phyloP scores from a whole-genome alignment of 306 rosid species.

The Cucumis melo region DNA sequence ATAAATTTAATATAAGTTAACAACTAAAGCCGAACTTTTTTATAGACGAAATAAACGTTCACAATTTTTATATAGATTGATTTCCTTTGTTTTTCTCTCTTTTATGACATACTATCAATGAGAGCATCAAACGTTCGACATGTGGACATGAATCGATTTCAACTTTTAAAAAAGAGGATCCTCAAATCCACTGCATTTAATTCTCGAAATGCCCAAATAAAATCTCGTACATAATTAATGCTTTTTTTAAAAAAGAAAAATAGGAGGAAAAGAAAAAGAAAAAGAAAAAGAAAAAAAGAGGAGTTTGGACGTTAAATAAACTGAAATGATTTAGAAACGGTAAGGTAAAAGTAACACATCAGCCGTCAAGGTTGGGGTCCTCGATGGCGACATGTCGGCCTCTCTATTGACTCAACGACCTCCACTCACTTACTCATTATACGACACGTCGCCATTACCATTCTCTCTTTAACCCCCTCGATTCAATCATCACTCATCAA shows the following conservation, averaged over 20 bases:
- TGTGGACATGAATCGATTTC: background rate
- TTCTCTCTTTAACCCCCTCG: background rate
- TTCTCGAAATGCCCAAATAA: background rate
- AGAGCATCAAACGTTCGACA: too few relatives aligned
- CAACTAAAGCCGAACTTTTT: too few relatives aligned
- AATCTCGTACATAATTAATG: background rate
- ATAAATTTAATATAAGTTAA: too few relatives aligned
- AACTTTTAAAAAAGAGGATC: background rate
- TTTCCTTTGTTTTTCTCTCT: too few relatives aligned
- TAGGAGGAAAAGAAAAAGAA: too few relatives aligned
- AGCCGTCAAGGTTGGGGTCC: conserved; percentile 3
- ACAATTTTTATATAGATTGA: too few relatives aligned
- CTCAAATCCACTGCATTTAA: background rate
- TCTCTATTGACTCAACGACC: background rate
- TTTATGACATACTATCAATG: too few relatives aligned
- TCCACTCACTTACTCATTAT: background rate
- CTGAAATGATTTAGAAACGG: background rate
- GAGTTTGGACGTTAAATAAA: conserved; percentile 2
- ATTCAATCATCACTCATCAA: background rate
- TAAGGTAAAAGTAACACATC: conserved; percentile 1
- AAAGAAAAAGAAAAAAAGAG: background rate
- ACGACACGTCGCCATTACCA: background rate
- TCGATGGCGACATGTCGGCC: background rate
- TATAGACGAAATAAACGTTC: too few relatives aligned
- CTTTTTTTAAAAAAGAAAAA: background rate